phyloP scores from a whole-genome alignment of 2,329 filamentous ascomycete genomes.

The Periglandula ipomoeae region DNA sequence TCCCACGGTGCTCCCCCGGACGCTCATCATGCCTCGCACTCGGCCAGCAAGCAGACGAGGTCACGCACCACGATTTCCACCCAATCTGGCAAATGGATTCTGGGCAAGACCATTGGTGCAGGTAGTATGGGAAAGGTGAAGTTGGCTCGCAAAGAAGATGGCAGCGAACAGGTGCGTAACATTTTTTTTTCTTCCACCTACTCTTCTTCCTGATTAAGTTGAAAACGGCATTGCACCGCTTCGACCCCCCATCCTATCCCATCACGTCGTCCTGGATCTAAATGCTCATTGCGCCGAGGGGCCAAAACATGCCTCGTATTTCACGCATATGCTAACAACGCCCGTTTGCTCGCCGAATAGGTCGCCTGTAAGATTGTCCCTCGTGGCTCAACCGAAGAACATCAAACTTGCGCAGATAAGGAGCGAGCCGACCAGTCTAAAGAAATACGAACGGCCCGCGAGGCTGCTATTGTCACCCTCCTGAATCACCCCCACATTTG shows the following conservation, averaged over 20 bases:
- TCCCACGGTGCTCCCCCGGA: slow-evolving; percentile 32
- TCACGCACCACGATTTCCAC: slow-evolving; percentile 79
- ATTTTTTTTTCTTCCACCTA: neutral
- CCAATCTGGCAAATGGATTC: slow-evolving; percentile 82
- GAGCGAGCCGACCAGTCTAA: slow-evolving; percentile 94
- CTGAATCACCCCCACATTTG: slow-evolving; percentile 94
- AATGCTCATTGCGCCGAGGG: neutral
- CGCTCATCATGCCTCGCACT: slow-evolving; percentile 22
- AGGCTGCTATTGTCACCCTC: slow-evolving; percentile 92
- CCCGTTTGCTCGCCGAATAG: slow-evolving; percentile 21
- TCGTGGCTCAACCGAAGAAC: slow-evolving; percentile 79
- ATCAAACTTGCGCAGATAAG: slow-evolving; percentile 59
- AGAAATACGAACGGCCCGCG: slow-evolving; percentile 86
- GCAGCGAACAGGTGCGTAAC: slow-evolving; percentile 71
- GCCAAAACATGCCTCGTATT: neutral
- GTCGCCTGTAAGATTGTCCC: slow-evolving; percentile 97
- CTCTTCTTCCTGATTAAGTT: neutral
- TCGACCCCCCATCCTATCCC: neutral
- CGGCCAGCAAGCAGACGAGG: slow-evolving; percentile 42
- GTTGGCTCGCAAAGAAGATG: slow-evolving; percentile 81
- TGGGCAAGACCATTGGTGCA: slow-evolving; percentile 94
- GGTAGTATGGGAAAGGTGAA: slow-evolving; percentile 99
- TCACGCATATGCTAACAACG: neutral
- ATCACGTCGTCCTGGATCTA: neutral
- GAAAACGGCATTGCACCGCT: neutral